Evolutionary conservation across 2,329 filamentous ascomycete species (phyloP).

Genomic region (Ciborinia camelliae): DNA sequence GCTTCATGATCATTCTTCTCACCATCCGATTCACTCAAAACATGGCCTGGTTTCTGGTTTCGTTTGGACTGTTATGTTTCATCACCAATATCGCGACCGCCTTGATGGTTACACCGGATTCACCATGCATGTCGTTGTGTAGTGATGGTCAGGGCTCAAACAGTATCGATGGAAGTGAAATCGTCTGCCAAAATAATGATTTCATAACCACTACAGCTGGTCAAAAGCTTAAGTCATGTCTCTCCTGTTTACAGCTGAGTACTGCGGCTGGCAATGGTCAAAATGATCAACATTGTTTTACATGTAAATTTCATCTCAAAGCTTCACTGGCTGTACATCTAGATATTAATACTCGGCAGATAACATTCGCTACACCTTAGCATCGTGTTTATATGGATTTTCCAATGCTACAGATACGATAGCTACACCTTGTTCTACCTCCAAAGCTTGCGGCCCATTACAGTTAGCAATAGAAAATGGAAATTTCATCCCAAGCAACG

Average conservation of each 20-base stretch:
- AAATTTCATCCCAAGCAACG: conserved; percentile 26
- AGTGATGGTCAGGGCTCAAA: conserved; percentile 37
- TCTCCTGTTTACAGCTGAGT: conserved; percentile 35
- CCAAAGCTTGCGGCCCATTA: conserved; percentile 29
- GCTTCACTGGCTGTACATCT: not conserved
- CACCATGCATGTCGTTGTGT: conserved; percentile 49
- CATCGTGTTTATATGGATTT: conserved; percentile 32
- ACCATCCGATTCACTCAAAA: not conserved
- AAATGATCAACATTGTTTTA: conserved; percentile 34
- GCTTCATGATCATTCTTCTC: not conserved
- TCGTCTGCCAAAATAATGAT: conserved; percentile 37
- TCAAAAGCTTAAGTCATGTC: conserved; percentile 31
- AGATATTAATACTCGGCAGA: conserved; percentile 24
- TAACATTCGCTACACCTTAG: conserved; percentile 35
- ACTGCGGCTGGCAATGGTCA: conserved; percentile 25
- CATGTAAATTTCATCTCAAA: conserved; percentile 30
- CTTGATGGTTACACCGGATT: conserved; percentile 50
- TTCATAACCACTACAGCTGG: conserved; percentile 29
- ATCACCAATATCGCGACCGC: conserved; percentile 26
- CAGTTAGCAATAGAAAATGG: conserved; percentile 29
- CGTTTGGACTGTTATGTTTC: not conserved
- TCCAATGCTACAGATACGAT: conserved; percentile 28
- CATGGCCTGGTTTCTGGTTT: conserved; percentile 6
- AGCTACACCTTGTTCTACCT: conserved; percentile 31
- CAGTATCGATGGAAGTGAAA: conserved; percentile 46